A percentile compares a stretch with the other conserved stretches of the same genome.
Conservation (phyloP, 1,284 basidiomycete species). For the Pholiota adiposa region DNA sequence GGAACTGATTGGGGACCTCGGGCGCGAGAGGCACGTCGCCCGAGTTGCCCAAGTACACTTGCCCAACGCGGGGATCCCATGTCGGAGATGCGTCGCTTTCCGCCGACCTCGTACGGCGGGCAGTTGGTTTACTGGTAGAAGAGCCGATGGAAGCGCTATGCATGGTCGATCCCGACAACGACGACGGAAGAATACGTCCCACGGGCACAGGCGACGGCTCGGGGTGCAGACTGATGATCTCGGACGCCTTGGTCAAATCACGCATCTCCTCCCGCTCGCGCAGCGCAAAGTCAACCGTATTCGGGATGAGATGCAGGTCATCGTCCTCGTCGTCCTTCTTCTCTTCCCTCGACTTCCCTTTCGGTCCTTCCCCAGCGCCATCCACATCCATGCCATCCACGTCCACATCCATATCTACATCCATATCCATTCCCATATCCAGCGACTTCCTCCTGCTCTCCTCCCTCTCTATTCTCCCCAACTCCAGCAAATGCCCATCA, state of each 20-base stretch:
- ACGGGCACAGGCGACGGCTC: slow-evolving; percentile 9
- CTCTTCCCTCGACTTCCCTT: neutral
- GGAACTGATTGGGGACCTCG: slow-evolving; percentile 33
- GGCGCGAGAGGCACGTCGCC: slow-evolving; percentile 69
- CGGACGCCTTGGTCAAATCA: slow-evolving; percentile 82
- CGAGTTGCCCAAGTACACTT: slow-evolving; percentile 79
- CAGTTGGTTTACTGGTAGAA: neutral
- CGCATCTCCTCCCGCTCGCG: slow-evolving; percentile 91
- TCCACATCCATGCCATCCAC: slow-evolving; percentile 26
- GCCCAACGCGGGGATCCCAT: slow-evolving; percentile 60
- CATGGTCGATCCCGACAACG: neutral
- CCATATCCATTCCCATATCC: slow-evolving; percentile 29
- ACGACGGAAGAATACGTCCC: neutral
- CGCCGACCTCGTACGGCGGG: neutral
- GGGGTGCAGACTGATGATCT: slow-evolving; percentile 64
- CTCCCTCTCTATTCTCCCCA: slow-evolving; percentile 25
- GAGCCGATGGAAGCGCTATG: neutral
- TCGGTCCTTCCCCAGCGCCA: slow-evolving; percentile 12
- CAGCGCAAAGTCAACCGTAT: slow-evolving; percentile 75
- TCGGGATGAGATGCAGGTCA: slow-evolving; percentile 37
- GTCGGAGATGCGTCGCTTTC: slow-evolving; percentile 37
- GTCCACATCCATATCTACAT: slow-evolving; percentile 21
- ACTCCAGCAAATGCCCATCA: slow-evolving; percentile 39
- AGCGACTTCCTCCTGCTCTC: slow-evolving; percentile 5
- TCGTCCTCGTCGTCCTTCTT: slow-evolving; percentile 7